Evolutionary conservation across 2,329 filamentous ascomycete species (phyloP).

Genomic region (Pseudocercospora fijiensis): DNA sequence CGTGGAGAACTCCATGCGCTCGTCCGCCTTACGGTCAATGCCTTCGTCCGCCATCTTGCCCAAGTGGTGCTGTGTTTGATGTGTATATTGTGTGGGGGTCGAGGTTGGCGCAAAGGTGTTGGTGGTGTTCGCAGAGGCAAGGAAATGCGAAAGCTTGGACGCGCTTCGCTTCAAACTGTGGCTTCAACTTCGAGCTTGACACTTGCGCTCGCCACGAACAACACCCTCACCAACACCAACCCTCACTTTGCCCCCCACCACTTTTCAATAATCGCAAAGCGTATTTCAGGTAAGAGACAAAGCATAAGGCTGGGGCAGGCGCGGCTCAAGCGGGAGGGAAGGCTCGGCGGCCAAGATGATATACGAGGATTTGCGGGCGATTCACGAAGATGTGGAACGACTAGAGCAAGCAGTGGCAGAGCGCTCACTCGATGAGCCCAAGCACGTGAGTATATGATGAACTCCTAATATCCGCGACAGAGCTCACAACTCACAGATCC

Average conservation of each 20-base stretch:
- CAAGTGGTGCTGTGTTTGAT: constrained; percentile 10
- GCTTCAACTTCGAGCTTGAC: not conserved
- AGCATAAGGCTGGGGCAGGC: not conserved
- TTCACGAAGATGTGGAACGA: constrained; percentile 95
- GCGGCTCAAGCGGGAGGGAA: not conserved
- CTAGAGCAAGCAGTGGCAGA: constrained; percentile 92
- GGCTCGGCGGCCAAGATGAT: constrained; percentile 56
- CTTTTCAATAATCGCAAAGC: not conserved
- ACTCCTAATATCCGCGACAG: constrained; percentile 14
- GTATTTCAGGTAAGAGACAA: not conserved
- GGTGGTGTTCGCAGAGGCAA: constrained; percentile 1
- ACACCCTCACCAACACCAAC: not conserved
- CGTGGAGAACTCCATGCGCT: constrained; percentile 96
- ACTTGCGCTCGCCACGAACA: constrained; percentile 2
- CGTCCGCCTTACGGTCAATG: constrained; percentile 89
- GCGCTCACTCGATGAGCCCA: constrained; percentile 82
- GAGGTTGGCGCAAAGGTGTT: not conserved
- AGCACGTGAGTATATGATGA: constrained; percentile 62
- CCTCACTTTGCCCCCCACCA: not conserved
- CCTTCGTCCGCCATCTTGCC: constrained; percentile 77
- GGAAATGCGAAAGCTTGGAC: constrained; percentile 1
- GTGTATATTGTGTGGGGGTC: constrained; percentile 5
- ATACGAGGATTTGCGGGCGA: constrained; percentile 86
- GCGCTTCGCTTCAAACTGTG: not conserved
- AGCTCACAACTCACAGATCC: constrained; percentile 59